phyloP scores from a whole-genome alignment of 768 basidiomycete genomes.

The Lentinus brumalis region DNA sequence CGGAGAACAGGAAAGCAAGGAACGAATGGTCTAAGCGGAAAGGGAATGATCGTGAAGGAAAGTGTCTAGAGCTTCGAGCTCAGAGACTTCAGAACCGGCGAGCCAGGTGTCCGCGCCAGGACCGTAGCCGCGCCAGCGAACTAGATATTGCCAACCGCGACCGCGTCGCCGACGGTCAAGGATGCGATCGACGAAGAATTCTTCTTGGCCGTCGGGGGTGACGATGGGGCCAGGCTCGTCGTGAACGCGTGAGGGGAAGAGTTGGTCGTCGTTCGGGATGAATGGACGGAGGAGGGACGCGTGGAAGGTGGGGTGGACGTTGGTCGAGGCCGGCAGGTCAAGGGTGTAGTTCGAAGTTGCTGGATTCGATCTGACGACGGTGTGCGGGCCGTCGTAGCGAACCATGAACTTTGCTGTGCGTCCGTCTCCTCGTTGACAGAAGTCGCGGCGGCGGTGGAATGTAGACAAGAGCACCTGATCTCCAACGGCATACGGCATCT shows the following conservation, averaged over 20 bases:
- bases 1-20: no score
- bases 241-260: constrained; percentile 6
- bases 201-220: constrained; percentile 8
- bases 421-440: not conserved
- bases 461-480: not conserved
- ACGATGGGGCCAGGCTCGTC: constrained; percentile 11
- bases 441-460: not conserved
- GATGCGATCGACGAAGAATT: constrained; percentile 19
- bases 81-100: not conserved
- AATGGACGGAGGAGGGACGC: not conserved
- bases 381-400: not conserved
- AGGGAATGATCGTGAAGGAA: no score
- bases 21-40: no score
- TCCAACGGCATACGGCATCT: not conserved
- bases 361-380: no score
- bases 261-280: constrained; percentile 13
- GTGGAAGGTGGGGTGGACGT: constrained; percentile 18
- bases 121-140: constrained; percentile 7
- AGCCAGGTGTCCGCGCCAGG: constrained; percentile 7
- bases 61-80: no score
- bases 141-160: constrained; percentile 4
- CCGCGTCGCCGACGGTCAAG: constrained; percentile 2
- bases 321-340: not conserved
- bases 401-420: not conserved
- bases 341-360: not conserved